phyloP scores from a whole-genome alignment of 345 rosid genomes.

The sweet orange (Citrus sinensis) region DVS_A1.0 CM039161.1:18321001-18321500 shows the following conservation, averaged over 20 bases:
- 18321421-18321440: not conserved
- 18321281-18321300: not conserved
- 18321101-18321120: not conserved
- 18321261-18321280: not conserved
- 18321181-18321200: not conserved
- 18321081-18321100: conserved; percentile 8
- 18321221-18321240: not conserved
- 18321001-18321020: not conserved
- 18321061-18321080: conserved; percentile 5
- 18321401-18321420: not conserved
- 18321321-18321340: not conserved
- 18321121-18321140: not conserved
- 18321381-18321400: not conserved
- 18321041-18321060: conserved; percentile 10
- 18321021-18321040: conserved; percentile 21
- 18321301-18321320: not conserved
- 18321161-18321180: not conserved
- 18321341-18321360: not conserved
- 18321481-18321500: no score
- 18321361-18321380: not conserved
- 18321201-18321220: not conserved
- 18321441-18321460: not conserved
- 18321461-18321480: no score
- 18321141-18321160: conserved; percentile 2
- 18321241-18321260: not conserved